Evolutionary conservation across 1,284 basidiomycete genomes (phyloP).

Genomic region (Pisolithus thermaeus): DNA sequence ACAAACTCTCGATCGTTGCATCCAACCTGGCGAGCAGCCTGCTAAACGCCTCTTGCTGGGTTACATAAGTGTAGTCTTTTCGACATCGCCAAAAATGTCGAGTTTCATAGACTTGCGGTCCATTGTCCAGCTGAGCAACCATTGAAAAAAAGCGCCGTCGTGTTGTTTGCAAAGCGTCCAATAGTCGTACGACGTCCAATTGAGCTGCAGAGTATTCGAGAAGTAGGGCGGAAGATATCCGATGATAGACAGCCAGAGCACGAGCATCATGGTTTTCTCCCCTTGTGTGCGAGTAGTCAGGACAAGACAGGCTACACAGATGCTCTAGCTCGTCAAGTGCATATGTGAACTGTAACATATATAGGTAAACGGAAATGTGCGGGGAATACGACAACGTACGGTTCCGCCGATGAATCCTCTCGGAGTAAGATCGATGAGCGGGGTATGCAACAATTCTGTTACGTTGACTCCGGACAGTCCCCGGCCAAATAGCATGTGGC

Average conservation of each 20-base stretch:
- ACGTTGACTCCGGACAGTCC: conserved; percentile 14
- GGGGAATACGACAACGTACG: conserved; percentile 10
- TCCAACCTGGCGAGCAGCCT: conserved; percentile 20
- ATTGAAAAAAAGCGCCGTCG: conserved; percentile 12
- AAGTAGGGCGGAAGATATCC: conserved; percentile 28
- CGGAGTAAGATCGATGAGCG: conserved; percentile 19
- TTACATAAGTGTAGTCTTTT: not conserved
- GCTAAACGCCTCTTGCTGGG: conserved; percentile 8
- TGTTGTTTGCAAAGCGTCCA: conserved; percentile 12
- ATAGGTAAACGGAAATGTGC: conserved; percentile 3
- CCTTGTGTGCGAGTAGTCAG: not conserved
- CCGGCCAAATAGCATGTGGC: not conserved
- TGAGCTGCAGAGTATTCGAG: conserved; percentile 29
- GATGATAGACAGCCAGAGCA: conserved; percentile 24
- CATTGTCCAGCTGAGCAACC: not conserved
- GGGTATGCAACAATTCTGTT: conserved; percentile 12
- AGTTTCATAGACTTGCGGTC: not conserved
- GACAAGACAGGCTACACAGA: conserved; percentile 9
- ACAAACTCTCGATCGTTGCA: conserved; percentile 14
- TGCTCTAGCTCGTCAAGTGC: conserved; percentile 26
- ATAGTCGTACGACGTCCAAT: conserved; percentile 13
- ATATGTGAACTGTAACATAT: conserved; percentile 18
- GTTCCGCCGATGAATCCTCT: conserved; percentile 26
- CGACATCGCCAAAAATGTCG: conserved; percentile 4
- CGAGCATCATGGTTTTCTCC: conserved; percentile 9